phyloP scores from a whole-genome alignment of 2,329 filamentous ascomycete species.

The Trichoderma citrinoviride region DNA sequence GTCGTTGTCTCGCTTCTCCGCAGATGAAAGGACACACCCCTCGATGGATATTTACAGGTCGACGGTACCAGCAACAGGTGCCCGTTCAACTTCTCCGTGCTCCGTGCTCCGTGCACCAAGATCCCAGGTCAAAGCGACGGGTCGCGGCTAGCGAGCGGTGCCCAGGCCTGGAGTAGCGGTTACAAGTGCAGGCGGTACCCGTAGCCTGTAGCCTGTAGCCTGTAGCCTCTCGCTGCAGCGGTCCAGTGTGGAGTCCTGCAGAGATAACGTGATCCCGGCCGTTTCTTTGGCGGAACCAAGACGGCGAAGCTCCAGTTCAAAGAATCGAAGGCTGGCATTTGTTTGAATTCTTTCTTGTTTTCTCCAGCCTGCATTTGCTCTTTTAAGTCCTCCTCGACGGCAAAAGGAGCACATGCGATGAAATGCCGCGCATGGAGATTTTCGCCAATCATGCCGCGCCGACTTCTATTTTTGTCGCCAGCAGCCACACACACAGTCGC shows the following conservation, averaged over 20 bases:
- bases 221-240: neutral
- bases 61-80: too few relatives aligned
- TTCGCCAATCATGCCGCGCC: slow-evolving; percentile 10
- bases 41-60: slow-evolving; percentile 10
- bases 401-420: slow-evolving; percentile 10
- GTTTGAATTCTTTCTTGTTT: too few relatives aligned
- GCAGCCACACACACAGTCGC: slow-evolving; percentile 3
- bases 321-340: neutral
- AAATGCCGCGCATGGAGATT: slow-evolving; percentile 13
- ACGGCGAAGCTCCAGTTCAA: neutral
- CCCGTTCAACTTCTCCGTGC: too few relatives aligned
- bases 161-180: neutral
- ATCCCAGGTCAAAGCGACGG: neutral
- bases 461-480: slow-evolving; percentile 19
- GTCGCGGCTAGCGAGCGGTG: slow-evolving; percentile 11
- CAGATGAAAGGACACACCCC: slow-evolving; percentile 14
- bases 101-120: neutral
- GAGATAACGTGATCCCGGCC: slow-evolving; percentile 22
- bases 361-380: too few relatives aligned
- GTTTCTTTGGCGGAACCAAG: neutral
- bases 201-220: neutral
- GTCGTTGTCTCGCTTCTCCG: slow-evolving; percentile 13
- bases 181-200: too few relatives aligned
- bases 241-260: slow-evolving; percentile 18
- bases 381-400: neutral